These are phyloP conservation scores for Leucaena leucocephala DNA, from an alignment of 306 rosid species.

Conservation along the genomic window DNA sequence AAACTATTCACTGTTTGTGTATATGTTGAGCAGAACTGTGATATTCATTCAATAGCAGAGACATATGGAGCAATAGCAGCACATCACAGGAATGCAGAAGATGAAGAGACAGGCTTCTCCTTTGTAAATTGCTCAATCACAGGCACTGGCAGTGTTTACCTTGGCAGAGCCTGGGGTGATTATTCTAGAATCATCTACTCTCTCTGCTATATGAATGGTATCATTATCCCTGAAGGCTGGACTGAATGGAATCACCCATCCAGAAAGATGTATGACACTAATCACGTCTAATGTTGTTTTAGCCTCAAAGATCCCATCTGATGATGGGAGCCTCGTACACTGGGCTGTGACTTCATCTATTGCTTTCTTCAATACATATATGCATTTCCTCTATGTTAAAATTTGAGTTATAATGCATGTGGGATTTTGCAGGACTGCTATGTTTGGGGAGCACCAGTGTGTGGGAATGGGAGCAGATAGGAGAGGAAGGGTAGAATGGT, in stretches of 20 bases:
- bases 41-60: conserved; percentile 59
- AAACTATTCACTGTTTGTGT: background rate
- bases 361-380: background rate
- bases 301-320: no score
- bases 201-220: conserved; percentile 53
- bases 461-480: conserved; percentile 57
- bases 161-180: conserved; percentile 95
- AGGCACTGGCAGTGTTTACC: conserved; percentile 65
- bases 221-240: conserved; percentile 78
- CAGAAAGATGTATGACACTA: conserved; percentile 55
- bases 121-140: conserved; percentile 65
- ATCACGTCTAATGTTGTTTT: background rate
- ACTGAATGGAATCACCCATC: conserved; percentile 69
- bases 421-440: conserved; percentile 47
- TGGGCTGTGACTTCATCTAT: background rate
- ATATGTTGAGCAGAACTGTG: conserved; percentile 58
- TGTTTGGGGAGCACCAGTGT: conserved; percentile 57
- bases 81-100: conserved; percentile 64
- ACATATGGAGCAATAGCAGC: conserved; percentile 89
- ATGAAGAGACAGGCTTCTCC: conserved; percentile 73
- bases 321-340: no score
- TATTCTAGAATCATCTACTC: conserved; percentile 78
- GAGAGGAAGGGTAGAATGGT: conserved; percentile 52
- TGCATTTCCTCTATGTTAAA: background rate
- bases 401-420: background rate